Percentiles rank a stretch among this genome's conserved stretches.
These are phyloP conservation scores for Ganoderma sp. DNA, from an alignment of 1,284 basidiomycete species.

Conservation along the genomic window DNA sequence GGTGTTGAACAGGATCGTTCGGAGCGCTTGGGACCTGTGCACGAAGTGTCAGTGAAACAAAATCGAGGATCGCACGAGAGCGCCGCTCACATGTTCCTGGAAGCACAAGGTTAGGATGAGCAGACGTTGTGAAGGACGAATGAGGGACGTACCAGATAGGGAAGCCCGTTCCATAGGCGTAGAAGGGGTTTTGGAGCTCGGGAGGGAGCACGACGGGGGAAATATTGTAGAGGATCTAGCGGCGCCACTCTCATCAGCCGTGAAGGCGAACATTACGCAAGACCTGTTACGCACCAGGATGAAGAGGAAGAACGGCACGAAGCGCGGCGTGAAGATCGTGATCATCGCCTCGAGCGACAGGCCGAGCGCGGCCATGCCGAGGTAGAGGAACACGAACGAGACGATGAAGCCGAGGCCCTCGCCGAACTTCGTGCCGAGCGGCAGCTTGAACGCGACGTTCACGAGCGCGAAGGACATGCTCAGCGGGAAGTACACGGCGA, in stretches of 20 bases:
- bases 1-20: constrained; percentile 58
- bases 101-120: constrained; percentile 6
- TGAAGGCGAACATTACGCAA: not conserved
- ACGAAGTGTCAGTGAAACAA: not conserved
- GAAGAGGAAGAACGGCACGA: constrained; percentile 44
- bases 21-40: constrained; percentile 42
- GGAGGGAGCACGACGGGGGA: constrained; percentile 49
- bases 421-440: constrained; percentile 45
- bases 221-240: constrained; percentile 52
- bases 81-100: constrained; percentile 35
- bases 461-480: constrained; percentile 53
- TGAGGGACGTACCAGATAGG: constrained; percentile 49
- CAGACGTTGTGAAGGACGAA: not conserved
- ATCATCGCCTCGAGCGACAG: constrained; percentile 50
- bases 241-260: constrained; percentile 19
- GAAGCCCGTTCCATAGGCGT: constrained; percentile 48
- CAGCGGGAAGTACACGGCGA: constrained; percentile 48
- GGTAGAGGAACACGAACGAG: constrained; percentile 47
- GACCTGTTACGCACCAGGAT: constrained; percentile 35
- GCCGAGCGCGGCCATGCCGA: constrained; percentile 45
- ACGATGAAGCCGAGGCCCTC: constrained; percentile 52
- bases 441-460: constrained; percentile 50
- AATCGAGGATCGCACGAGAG: not conserved
- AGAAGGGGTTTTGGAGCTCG: constrained; percentile 52
- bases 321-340: constrained; percentile 41